Conservation (phyloP, 2,329 filamentous ascomycete genomes). For the Aspergillus sp. region DNA sequence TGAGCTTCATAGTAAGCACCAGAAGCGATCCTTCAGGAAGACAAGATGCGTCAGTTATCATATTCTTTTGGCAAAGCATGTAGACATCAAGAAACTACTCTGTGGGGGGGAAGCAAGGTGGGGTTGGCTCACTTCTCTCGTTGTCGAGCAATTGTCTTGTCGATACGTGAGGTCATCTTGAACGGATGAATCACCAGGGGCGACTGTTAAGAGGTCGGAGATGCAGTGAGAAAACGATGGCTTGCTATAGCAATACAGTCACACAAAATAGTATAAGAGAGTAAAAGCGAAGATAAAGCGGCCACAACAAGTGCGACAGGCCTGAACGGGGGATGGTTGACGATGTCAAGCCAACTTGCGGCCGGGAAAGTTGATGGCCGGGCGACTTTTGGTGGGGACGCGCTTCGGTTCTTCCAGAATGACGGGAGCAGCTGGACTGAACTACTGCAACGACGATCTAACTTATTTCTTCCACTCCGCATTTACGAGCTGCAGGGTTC, state of each 20-base stretch:
- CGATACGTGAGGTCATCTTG: slow-evolving; percentile 54
- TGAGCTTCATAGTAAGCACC: slow-evolving; percentile 97
- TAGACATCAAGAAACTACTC: background rate
- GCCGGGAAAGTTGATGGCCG: slow-evolving; percentile 10
- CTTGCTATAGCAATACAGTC: background rate
- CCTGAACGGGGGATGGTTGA: background rate
- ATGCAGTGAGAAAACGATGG: background rate
- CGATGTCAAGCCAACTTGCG: background rate
- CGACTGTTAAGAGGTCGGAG: background rate
- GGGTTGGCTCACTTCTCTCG: slow-evolving; percentile 66
- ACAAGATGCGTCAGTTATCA: slow-evolving; percentile 19
- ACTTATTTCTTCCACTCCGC: background rate
- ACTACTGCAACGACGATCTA: slow-evolving; percentile 6
- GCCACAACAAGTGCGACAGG: background rate
- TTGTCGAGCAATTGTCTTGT: slow-evolving; percentile 72
- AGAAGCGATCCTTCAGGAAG: slow-evolving; percentile 69
- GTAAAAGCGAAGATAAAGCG: background rate
- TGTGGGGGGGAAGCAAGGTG: background rate
- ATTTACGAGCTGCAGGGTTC: background rate
- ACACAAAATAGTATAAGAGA: no score
- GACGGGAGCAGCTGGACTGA: slow-evolving; percentile 6
- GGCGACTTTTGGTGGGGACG: slow-evolving; percentile 21
- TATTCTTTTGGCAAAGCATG: background rate
- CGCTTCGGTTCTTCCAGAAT: slow-evolving; percentile 15
- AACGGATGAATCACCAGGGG: slow-evolving; percentile 4